Evolutionary conservation across 2,329 filamentous ascomycete genomes (phyloP).

Genomic region (Camillea tinctor): DNA sequence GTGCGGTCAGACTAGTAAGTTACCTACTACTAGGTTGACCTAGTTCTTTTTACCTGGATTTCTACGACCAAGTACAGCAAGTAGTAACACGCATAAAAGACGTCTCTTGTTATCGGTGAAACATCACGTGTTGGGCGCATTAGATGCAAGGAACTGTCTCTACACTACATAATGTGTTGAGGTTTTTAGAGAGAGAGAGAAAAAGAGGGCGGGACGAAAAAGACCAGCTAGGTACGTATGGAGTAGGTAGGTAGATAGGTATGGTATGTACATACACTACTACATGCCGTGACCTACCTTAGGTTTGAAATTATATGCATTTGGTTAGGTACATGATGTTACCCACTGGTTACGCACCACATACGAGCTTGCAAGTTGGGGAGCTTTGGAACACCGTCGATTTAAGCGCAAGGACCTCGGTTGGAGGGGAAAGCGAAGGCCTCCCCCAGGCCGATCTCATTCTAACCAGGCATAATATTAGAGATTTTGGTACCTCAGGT

Average conservation of each 20-base stretch:
- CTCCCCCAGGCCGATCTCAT: not conserved
- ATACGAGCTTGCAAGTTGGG: not conserved
- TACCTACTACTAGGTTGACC: too few species aligned
- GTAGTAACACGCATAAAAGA: too few species aligned
- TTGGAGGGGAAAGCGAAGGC: too few species aligned
- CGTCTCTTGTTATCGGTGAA: not conserved
- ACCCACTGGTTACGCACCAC: not conserved
- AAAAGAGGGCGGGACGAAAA: too few species aligned
- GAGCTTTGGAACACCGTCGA: not conserved
- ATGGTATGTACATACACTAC: too few species aligned
- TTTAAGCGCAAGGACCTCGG: not conserved
- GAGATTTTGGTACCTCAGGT: not conserved
- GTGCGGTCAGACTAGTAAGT: not conserved
- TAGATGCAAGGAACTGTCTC: not conserved
- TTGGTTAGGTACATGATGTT: not conserved
- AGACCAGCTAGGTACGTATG: too few species aligned
- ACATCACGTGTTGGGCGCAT: not conserved
- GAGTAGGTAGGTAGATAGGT: too few species aligned
- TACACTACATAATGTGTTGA: not conserved
- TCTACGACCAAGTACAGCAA: too few species aligned
- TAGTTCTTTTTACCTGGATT: too few species aligned
- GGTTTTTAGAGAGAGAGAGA: too few species aligned
- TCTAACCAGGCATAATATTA: not conserved
- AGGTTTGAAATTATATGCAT: not conserved
- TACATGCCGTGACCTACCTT: too few species aligned